Conservation (phyloP, 2,329 filamentous ascomycete genomes). For the Colletotrichum sp. region DNA sequence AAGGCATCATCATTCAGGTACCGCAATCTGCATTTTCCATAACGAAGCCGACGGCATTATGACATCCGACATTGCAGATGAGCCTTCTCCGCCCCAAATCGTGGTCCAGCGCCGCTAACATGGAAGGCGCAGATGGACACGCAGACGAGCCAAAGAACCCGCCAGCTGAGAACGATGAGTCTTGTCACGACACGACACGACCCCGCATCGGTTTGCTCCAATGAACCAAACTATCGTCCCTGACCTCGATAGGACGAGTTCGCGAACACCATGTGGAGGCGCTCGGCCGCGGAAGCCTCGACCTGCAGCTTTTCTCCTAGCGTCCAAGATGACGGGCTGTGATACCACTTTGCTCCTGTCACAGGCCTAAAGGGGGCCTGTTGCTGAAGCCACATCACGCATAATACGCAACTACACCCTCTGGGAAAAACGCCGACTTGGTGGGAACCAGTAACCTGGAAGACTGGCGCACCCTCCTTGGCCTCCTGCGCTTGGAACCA, state of each 20-base stretch:
- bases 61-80: background rate
- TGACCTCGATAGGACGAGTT: background rate
- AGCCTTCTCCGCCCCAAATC: background rate
- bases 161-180: background rate
- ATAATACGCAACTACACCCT: background rate
- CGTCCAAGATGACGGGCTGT: background rate
- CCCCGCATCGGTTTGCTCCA: background rate
- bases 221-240: background rate
- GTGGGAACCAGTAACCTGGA: constrained; percentile 3
- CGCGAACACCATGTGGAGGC: background rate
- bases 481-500: background rate
- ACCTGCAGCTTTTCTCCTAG: constrained; percentile 14
- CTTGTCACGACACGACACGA: background rate
- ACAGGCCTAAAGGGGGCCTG: background rate
- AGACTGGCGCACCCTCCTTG: background rate
- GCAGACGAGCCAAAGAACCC: background rate
- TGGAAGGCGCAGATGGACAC: background rate
- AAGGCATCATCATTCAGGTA: background rate
- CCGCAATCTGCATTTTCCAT: background rate
- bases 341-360: background rate
- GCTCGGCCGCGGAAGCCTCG: background rate
- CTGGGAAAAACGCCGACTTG: background rate
- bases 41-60: too few relatives aligned
- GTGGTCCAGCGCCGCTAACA: background rate
- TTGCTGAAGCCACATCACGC: background rate